Conservation (phyloP, 148 eudicot species). For the Heliamphora exappendiculata region DNA sequence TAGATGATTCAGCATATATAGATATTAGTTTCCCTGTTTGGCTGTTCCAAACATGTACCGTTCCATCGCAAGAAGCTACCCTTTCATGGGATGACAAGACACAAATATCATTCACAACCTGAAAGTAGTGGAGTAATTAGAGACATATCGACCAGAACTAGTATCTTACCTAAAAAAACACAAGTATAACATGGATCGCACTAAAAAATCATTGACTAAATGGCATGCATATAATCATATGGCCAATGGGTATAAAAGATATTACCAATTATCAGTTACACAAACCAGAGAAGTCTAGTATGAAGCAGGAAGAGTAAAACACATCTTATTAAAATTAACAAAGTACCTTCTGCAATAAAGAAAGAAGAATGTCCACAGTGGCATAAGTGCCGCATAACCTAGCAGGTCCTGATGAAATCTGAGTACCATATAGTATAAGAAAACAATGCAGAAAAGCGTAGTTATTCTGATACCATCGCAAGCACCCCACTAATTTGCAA, state of each 20-base stretch:
- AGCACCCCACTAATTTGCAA: no score
- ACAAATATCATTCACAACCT: slow-evolving; percentile 92
- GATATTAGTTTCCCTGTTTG: slow-evolving; percentile 77
- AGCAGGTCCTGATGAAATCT: no score
- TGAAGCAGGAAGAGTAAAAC: background rate
- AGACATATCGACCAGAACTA: background rate
- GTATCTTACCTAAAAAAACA: background rate
- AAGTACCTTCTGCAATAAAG: no score
- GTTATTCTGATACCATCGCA: no score
- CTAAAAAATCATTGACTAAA: background rate
- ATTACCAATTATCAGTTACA: background rate
- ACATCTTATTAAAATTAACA: background rate
- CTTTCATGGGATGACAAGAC: slow-evolving; percentile 55
- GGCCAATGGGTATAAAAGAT: background rate
- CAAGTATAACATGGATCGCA: background rate
- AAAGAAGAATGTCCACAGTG: no score
- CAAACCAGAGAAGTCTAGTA: background rate
- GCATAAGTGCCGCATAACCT: no score
- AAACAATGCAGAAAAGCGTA: no score
- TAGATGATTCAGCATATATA: slow-evolving; percentile 66
- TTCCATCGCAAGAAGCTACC: slow-evolving; percentile 98
- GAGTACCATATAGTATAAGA: no score
- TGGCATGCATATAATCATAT: background rate
- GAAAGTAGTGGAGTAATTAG: slow-evolving; percentile 17
- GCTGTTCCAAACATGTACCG: slow-evolving; percentile 87